phyloP scores from a whole-genome alignment of 768 basidiomycete genomes.

The Boletus reticuloceps region DNA sequence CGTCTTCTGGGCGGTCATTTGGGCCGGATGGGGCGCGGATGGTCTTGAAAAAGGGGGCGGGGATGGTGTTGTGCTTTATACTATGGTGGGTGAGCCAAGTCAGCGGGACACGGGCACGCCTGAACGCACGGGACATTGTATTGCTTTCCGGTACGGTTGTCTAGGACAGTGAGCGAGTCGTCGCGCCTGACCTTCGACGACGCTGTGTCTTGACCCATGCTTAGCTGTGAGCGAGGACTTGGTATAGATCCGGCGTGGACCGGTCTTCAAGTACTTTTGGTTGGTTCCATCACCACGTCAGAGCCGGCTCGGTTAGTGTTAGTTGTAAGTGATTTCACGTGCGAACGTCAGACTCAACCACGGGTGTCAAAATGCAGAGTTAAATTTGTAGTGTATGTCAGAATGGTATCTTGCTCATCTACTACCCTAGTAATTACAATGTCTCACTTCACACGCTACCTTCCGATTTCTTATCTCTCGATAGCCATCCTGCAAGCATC shows the following conservation, averaged over 20 bases:
- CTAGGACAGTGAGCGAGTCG: constrained; percentile 59
- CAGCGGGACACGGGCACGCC: background rate
- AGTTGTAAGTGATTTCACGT: constrained; percentile 4
- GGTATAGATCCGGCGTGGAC: background rate
- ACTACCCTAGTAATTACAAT: background rate
- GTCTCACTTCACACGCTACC: constrained; percentile 1
- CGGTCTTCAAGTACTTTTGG: background rate
- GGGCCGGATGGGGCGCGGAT: constrained; percentile 57
- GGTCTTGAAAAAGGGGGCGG: constrained; percentile 78
- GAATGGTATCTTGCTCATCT: constrained; percentile 21
- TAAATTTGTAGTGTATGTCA: background rate
- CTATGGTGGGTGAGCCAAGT: constrained; percentile 35
- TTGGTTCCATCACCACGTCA: background rate
- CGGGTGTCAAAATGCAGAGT: too few relatives aligned
- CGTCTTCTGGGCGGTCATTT: constrained; percentile 75
- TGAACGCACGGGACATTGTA: constrained; percentile 67
- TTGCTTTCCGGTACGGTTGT: constrained; percentile 83
- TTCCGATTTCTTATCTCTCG: constrained; percentile 30
- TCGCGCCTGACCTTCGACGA: constrained; percentile 16
- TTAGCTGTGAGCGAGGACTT: background rate
- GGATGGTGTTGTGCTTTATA: constrained; percentile 76
- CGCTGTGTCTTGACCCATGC: constrained; percentile 28
- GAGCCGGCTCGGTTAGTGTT: constrained; percentile 1
- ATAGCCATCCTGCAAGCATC: constrained; percentile 28
- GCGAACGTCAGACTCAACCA: too few relatives aligned